Evolutionary conservation across 2,329 filamentous ascomycete species (phyloP).

Genomic region (Aspergillus ibericus): DNA sequence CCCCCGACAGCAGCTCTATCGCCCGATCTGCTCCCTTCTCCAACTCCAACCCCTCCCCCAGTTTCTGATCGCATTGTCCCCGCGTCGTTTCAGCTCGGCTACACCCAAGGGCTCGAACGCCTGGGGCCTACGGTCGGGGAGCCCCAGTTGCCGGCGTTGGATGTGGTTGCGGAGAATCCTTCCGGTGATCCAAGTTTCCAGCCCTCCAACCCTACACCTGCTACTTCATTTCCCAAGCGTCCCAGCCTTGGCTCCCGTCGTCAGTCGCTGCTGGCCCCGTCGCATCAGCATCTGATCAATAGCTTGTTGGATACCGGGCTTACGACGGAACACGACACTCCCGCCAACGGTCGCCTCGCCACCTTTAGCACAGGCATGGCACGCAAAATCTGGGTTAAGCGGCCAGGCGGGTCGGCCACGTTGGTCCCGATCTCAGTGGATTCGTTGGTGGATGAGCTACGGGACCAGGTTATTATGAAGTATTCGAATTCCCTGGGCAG

Average conservation of each 20-base stretch:
- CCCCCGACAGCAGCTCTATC: slow-evolving; percentile 26
- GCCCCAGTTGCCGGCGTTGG: slow-evolving; percentile 26
- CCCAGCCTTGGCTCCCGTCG: slow-evolving; percentile 37
- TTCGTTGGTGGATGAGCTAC: slow-evolving; percentile 90
- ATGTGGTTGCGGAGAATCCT: slow-evolving; percentile 30
- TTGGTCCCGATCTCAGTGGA: slow-evolving; percentile 82
- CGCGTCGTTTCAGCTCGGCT: slow-evolving; percentile 21
- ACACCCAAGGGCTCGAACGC: slow-evolving; percentile 18
- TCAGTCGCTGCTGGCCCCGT: slow-evolving; percentile 42
- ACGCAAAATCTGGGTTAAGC: slow-evolving; percentile 91
- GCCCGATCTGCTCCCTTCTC: slow-evolving; percentile 19
- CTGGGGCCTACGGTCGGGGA: slow-evolving; percentile 17
- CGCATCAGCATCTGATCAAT: slow-evolving; percentile 41
- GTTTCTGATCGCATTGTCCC: slow-evolving; percentile 24
- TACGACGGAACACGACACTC: slow-evolving; percentile 24
- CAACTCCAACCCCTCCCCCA: slow-evolving; percentile 19
- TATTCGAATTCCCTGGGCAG: slow-evolving; percentile 90
- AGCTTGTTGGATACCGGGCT: slow-evolving; percentile 33
- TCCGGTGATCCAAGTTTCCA: slow-evolving; percentile 15
- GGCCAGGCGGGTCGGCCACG: slow-evolving; percentile 81
- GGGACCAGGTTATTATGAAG: slow-evolving; percentile 87
- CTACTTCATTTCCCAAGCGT: slow-evolving; percentile 28
- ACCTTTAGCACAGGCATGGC: slow-evolving; percentile 35
- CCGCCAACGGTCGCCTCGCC: slow-evolving; percentile 18
- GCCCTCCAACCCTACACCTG: slow-evolving; percentile 9